Evolutionary conservation across 805 yeast species (phyloP).

Genomic region (Ogataea thermomethanolica): DNA sequence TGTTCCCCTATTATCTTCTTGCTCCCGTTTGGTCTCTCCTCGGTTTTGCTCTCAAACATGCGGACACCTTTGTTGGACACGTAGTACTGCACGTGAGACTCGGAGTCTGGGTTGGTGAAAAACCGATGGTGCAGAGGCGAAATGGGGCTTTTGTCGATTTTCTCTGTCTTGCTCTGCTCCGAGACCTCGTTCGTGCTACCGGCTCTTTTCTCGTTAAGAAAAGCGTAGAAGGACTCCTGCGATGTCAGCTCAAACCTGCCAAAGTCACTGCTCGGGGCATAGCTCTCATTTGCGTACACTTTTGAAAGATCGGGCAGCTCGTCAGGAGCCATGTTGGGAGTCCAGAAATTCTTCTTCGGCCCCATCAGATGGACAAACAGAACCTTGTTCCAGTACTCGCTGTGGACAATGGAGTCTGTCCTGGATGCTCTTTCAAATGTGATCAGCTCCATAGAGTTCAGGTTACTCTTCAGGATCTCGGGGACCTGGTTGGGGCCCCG

Average conservation of each 20-base stretch:
- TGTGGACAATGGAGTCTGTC: slow-evolving; percentile 57
- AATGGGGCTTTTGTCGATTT: background rate
- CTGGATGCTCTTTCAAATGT: slow-evolving; percentile 59
- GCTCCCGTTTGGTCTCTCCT: slow-evolving; percentile 12
- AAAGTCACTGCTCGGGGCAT: slow-evolving; percentile 10
- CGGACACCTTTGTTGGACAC: slow-evolving; percentile 64
- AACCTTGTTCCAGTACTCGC: slow-evolving; percentile 60
- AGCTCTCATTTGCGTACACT: slow-evolving; percentile 4
- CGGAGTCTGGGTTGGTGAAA: slow-evolving; percentile 87
- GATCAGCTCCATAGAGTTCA: slow-evolving; percentile 72
- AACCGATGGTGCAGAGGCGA: slow-evolving; percentile 74
- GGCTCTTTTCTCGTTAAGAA: slow-evolving; percentile 20
- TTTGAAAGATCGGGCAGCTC: slow-evolving; percentile 37
- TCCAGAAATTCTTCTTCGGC: slow-evolving; percentile 64
- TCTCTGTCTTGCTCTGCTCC: background rate
- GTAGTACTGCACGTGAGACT: slow-evolving; percentile 76
- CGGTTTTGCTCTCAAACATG: slow-evolving; percentile 40
- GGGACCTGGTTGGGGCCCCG: slow-evolving; percentile 28
- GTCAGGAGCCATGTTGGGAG: slow-evolving; percentile 51
- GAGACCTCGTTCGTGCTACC: slow-evolving; percentile 4
- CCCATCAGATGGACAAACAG: slow-evolving; percentile 65
- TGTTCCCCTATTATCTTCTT: slow-evolving; percentile 42
- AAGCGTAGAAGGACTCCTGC: slow-evolving; percentile 21
- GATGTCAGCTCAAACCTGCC: slow-evolving; percentile 6
- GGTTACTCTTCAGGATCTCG: slow-evolving; percentile 41